A percentile compares a stretch with the other conserved stretches of the same genome.
These are phyloP conservation scores for Crithidia acanthocephali DNA, from an alignment of 208 protist genomes.

Conservation along the genomic window DNA sequence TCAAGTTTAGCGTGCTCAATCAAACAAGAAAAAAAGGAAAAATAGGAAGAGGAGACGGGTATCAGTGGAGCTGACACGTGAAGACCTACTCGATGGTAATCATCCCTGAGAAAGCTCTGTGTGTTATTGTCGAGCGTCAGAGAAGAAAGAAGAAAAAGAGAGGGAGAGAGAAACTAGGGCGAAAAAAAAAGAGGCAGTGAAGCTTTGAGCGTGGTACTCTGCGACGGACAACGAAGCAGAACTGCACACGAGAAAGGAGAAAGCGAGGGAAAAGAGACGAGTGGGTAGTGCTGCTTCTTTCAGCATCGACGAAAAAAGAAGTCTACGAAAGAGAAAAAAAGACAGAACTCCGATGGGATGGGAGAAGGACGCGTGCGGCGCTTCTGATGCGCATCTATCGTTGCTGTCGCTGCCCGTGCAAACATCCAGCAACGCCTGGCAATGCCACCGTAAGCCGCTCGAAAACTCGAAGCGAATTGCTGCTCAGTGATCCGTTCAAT, in stretches of 20 bases:
- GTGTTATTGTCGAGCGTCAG: neutral
- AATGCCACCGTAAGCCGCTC: too few relatives aligned
- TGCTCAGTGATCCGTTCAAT: too few relatives aligned
- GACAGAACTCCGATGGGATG: too few relatives aligned
- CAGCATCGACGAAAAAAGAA: too few relatives aligned
- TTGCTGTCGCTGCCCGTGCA: too few relatives aligned
- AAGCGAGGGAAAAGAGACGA: neutral
- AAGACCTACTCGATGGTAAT: neutral
- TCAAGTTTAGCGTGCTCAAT: too few relatives aligned
- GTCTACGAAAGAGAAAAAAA: too few relatives aligned
- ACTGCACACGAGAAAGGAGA: neutral
- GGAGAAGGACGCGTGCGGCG: too few relatives aligned
- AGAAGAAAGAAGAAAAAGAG: slow-evolving; percentile 16
- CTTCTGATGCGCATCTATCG: too few relatives aligned
- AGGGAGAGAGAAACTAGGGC: slow-evolving; percentile 6
- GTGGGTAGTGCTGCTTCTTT: neutral
- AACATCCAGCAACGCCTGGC: too few relatives aligned
- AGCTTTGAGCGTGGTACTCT: neutral
- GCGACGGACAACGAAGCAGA: neutral
- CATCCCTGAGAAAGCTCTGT: slow-evolving; percentile 1
- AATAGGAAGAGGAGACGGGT: neutral
- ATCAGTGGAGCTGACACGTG: slow-evolving; percentile 7
- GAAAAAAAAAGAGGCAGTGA: slow-evolving; percentile 7
- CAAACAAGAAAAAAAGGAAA: too few relatives aligned
- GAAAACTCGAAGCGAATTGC: too few relatives aligned